Evolutionary conservation across 495 filamentous ascomycete species (phyloP).

Genomic region (Talaromyces wortmannii): DNA sequence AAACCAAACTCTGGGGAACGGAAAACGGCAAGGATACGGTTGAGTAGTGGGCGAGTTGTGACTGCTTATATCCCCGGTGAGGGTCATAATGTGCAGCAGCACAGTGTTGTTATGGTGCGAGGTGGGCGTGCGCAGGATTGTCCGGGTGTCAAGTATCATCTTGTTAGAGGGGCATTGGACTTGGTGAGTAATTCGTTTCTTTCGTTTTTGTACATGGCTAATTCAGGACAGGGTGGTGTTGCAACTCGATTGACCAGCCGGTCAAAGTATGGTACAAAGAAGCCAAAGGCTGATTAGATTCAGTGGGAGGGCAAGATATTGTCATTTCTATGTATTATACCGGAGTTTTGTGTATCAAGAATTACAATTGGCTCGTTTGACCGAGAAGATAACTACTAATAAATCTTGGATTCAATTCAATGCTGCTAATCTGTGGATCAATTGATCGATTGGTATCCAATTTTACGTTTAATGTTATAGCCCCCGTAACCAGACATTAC

Average conservation of each 20-base stretch:
- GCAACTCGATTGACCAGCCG: slow-evolving; percentile 71
- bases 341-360: no score
- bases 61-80: slow-evolving; percentile 93
- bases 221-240: slow-evolving; percentile 71
- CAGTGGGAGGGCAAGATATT: background rate
- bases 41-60: slow-evolving; percentile 81
- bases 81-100: slow-evolving; percentile 98
- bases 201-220: background rate
- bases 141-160: slow-evolving; percentile 92
- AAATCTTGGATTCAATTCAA: no score
- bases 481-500: no score
- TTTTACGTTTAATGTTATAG: no score
- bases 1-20: slow-evolving; percentile 96
- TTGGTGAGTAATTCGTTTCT: slow-evolving; percentile 55
- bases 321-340: background rate
- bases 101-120: slow-evolving; percentile 89
- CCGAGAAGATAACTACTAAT: no score
- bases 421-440: no score
- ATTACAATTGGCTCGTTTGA: no score
- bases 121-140: slow-evolving; percentile 94
- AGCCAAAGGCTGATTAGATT: slow-evolving; percentile 64
- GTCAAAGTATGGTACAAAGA: slow-evolving; percentile 98
- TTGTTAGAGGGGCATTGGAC: slow-evolving; percentile 89
- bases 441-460: no score
- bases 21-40: slow-evolving; percentile 80